Base-by-base conservation (phyloP, 2,329 filamentous ascomycete species). In the Elsinoe perseae region DNA sequence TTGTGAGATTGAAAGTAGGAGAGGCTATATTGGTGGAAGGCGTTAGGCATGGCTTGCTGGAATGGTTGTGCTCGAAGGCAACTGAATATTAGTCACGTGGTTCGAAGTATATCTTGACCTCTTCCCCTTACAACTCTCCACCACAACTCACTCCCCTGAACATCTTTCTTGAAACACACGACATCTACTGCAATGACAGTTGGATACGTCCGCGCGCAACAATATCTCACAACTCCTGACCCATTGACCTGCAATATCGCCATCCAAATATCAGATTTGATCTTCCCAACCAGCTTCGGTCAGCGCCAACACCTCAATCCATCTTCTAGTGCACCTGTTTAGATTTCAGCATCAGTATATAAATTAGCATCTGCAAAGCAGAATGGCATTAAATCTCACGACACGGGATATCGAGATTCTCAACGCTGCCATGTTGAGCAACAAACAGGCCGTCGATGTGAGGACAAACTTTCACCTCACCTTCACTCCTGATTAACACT, bases 351-450 rank as follows among this genome's bases (percentile, higher is more conserved):
- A n/a, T n/a, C n/a, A n/a, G n/a, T n/a, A 30, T 30, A 5, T 12
- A 5, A 6, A 30, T 12, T 12, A 36, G 3, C 32, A 36, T 14
- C 32, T 12, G 5, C 32, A 14, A 3, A 6, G 5, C 10, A 14
- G 32, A 36, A n/a, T 23, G 18, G 36, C 16, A n/a, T 7, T 38
- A 1, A n/a, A 12, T 18, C 40, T 56, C 9, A 34, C 36, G 8
- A 1, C 40, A 3, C 53, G 53, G 23, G 53, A 56, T 10, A 2
- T 56, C 1, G 38, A 56, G 40, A n/a, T 56, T 12, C 27, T 56
- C 14, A 38, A 23, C 9, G 3, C 18, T 16, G 53, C 38, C 2
- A 36, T 48, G 36, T 8, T 23, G 2, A 6, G 53, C 14, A 36
- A 42, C 25, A 56, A 36, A 21, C 10, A 23, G 20, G 2, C 3